Base-by-base conservation (phyloP, 139 green algal genomes). In the Chlorella sp. region DNA sequence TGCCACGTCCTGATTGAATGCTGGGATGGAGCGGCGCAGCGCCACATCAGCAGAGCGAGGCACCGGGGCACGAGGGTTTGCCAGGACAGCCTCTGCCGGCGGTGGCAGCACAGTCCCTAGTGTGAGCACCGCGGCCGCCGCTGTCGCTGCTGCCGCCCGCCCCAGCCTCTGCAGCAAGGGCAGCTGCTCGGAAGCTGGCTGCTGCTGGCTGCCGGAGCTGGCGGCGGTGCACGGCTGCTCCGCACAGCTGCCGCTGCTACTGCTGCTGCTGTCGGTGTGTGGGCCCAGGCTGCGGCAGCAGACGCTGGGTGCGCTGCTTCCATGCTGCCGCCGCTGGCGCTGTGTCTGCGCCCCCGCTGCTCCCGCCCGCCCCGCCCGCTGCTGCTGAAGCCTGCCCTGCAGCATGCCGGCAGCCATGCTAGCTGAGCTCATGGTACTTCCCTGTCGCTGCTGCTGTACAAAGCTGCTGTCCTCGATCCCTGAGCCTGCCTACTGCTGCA, bases 1-100 rank as follows among this genome's bases (percentile, higher is more conserved):
- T 19, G 86, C 80, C 1, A 97, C 92, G 21, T 96, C 92, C 5
- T 48, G 32, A 68, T 98, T 98, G 93, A 97, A 96, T 0, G 96
- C 96, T 1, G 96, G 96, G 30, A 98, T 97, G 32, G 95, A 96
- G 3, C 95, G 90, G 53, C 88, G 78, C 80, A 98, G 86, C 19
- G 96, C 96, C 32, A 95, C 93, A 39, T 97, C 96, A 3, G 92
- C 92, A 4, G 75, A 94, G 0, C 96, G 89, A 0, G 96, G 89
- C 22, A 98, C 95, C 48, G 91, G 89, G 2, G 94, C 94, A 26
- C 96, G 96, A 2, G 96, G 96, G 3, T 91, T 95, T 71, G 93
- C 95, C 9, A 98, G 94, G 18, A 98, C 79, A 0, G 96, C 96
- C 5, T 85, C 37, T 0, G 95, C 93, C 28, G 94, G 93, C 18